These are phyloP conservation scores for Nelumbo lutea DNA, from an alignment of 164 flowering plant species.

Conservation along the genomic window DNA sequence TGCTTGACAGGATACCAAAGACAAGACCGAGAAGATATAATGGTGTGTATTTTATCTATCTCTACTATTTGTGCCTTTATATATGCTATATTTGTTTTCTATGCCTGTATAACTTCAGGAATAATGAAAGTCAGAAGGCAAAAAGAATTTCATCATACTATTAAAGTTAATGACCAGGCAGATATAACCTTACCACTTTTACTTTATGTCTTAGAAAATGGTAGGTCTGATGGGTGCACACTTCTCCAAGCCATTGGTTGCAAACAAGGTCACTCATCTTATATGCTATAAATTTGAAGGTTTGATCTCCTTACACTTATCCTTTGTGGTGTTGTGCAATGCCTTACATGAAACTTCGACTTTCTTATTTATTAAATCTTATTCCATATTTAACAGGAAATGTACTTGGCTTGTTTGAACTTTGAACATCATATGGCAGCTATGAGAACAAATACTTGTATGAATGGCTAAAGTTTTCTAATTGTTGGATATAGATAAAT, in stretches of 20 bases:
- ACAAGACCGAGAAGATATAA: slow-evolving; percentile 79
- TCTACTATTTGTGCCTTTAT: background rate
- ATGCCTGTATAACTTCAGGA: background rate
- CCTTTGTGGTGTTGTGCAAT: too few species aligned
- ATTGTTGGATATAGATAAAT: too few species aligned
- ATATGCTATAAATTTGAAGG: slow-evolving; percentile 97
- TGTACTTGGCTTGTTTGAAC: too few species aligned
- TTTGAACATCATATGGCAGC: too few species aligned
- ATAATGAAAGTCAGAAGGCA: background rate
- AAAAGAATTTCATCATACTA: background rate
- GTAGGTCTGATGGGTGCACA: slow-evolving; percentile 84
- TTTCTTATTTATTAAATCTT: too few species aligned
- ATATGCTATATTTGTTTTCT: background rate
- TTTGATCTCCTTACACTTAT: slow-evolving; percentile 16
- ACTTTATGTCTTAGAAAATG: slow-evolving; percentile 58
- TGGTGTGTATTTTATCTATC: slow-evolving; percentile 37
- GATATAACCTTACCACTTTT: slow-evolving; percentile 3
- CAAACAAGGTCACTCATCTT: slow-evolving; percentile 87
- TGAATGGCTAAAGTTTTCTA: too few species aligned
- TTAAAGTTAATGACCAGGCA: background rate
- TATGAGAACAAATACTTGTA: too few species aligned
- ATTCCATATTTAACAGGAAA: too few species aligned
- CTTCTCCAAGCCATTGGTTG: slow-evolving; percentile 84
- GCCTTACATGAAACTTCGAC: too few species aligned
- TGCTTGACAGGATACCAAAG: slow-evolving; percentile 95